Base-by-base conservation (phyloP, 2,329 filamentous ascomycete genomes). In the Xylaria sp. region DNA sequence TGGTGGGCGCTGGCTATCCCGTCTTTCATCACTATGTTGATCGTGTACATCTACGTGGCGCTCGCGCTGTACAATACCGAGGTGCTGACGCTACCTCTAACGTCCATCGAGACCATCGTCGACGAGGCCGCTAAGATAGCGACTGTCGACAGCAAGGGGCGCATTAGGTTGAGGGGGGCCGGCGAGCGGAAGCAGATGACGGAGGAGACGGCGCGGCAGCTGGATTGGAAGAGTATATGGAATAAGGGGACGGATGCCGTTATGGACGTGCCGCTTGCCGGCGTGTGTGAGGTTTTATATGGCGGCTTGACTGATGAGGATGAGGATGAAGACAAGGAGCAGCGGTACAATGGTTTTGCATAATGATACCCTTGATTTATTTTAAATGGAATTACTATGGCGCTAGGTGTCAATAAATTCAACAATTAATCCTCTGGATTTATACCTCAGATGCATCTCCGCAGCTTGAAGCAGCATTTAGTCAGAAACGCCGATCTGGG, bases 1-100 rank as follows among this genome's bases (percentile, higher is more conserved):
- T 99, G 96, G 96, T 99, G 96, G 96, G 93, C 93, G 57, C 87
- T 99, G 23, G 96, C 96, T 1, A 90, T 98, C 15, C 96, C 96
- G 0, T 91, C 92, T 6, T 98, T 94, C 84, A 84, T 98, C 39
- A 94, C 98, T 65, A 94, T 96, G 87, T 83, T 91, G 55, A 85
- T 98, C 41, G 87, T 96, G 32, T 99, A 97, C 82, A 97, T 98
- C 72, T 99, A 97, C 82, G 90, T 97, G 10, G 96, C 96, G 50
- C 88, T 99, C 44, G 94, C 94, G 56, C 87, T 89, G 56, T 98
- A 97, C 81, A 99, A 99, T 80, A 92, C 92, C 0, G 93, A 94
- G 75, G 92, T 95, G 70, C 82, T 99, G 76, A 99, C 96, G 10
- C 84, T 97, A 64, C 91, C 91, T 18, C 84, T 98, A 82, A 85